Percentiles rank a stretch among this genome's conserved stretches.
Evolutionary conservation across 768 basidiomycete species (phyloP).

Genomic region (Lentinula detonsa): DNA sequence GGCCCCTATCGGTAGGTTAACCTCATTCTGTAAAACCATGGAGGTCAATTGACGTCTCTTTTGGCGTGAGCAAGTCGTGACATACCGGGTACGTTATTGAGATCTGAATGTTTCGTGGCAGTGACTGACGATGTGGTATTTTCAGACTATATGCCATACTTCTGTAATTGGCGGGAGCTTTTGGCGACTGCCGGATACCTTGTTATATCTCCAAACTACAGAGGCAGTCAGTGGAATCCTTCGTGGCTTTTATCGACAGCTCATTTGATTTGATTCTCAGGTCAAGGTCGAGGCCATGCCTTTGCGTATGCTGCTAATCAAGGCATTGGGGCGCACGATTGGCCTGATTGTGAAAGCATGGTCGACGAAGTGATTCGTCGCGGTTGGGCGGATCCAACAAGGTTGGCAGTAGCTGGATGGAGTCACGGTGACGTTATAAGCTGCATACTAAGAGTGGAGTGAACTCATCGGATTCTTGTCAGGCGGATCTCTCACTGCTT

Average conservation of each 20-base stretch:
- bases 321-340: slow-evolving; percentile 24
- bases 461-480: background rate
- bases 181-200: slow-evolving; percentile 28
- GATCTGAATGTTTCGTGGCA: background rate
- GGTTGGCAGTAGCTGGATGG: slow-evolving; percentile 28
- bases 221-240: slow-evolving; percentile 21
- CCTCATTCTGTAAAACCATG: background rate
- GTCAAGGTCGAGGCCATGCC: slow-evolving; percentile 26
- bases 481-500: slow-evolving; percentile 28
- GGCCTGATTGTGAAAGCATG: slow-evolving; percentile 32
- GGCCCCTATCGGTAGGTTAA: slow-evolving; percentile 24
- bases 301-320: slow-evolving; percentile 24
- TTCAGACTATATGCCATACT: slow-evolving; percentile 33
- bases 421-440: slow-evolving; percentile 23
- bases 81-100: slow-evolving; percentile 18
- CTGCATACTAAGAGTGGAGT: background rate
- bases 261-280: slow-evolving; percentile 9
- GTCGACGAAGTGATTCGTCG: slow-evolving; percentile 25
- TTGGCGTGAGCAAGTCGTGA: slow-evolving; percentile 16
- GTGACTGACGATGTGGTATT: background rate
- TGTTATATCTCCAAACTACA: slow-evolving; percentile 29
- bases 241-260: too few species aligned
- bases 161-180: slow-evolving; percentile 31
- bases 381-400: slow-evolving; percentile 24
- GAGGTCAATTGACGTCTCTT: slow-evolving; percentile 3